Percentiles rank a stretch among this genome's conserved stretches.
Conservation (phyloP, 192 early-diverging fungal genomes). For the Umbelopsis sp. region DNA sequence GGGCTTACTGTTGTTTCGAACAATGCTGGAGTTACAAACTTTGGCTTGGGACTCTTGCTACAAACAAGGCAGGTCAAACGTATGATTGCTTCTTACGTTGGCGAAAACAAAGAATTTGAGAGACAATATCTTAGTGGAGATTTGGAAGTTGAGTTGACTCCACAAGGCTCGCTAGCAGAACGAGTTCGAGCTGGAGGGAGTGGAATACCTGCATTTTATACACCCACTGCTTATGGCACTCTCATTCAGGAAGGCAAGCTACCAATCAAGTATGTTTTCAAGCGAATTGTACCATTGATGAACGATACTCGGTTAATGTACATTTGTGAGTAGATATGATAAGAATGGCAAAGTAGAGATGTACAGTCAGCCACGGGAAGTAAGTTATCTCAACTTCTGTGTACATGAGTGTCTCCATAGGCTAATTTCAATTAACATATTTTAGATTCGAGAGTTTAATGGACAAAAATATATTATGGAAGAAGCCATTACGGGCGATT, state of each 20-base stretch:
- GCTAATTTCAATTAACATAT: neutral
- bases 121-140: conserved; percentile 81
- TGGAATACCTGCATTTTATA: conserved; percentile 76
- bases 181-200: conserved; percentile 76
- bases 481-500: conserved; percentile 75
- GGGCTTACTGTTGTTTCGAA: conserved; percentile 75
- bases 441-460: conserved; percentile 54
- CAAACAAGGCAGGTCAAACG: conserved; percentile 75
- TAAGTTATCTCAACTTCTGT: neutral
- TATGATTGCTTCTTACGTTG: conserved; percentile 79
- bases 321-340: neutral
- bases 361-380: conserved; percentile 65
- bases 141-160: conserved; percentile 76
- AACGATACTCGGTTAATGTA: neutral
- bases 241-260: conserved; percentile 69
- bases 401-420: too few species aligned
- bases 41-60: conserved; percentile 69
- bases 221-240: conserved; percentile 72
- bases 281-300: neutral
- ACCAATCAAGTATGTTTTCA: conserved; percentile 67
- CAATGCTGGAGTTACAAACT: conserved; percentile 76
- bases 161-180: conserved; percentile 80
- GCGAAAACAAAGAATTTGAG: conserved; percentile 82
- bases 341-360: conserved; percentile 54
- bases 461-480: conserved; percentile 76